A percentile compares a stretch with the other conserved stretches of the same genome.
Conservation (phyloP, 2,329 filamentous ascomycete species). For the Cercospora beticola region DNA sequence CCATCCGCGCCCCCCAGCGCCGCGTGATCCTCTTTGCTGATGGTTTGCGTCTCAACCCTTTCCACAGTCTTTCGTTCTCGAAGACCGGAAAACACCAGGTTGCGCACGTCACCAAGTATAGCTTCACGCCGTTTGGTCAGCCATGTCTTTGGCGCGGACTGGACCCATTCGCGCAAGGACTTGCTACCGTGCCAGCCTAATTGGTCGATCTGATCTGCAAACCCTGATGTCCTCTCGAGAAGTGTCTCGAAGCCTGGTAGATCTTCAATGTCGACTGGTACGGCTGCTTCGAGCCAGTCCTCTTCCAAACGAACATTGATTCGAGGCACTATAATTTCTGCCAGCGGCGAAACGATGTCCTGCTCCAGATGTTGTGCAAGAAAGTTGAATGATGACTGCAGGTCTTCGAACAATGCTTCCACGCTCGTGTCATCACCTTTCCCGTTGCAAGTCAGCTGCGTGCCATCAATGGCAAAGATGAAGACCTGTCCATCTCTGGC, state of each 20-base stretch:
- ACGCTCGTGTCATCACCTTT: slow-evolving; percentile 18
- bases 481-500: slow-evolving; percentile 23
- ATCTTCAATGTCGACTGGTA: slow-evolving; percentile 71
- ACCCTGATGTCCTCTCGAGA: slow-evolving; percentile 62
- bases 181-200: slow-evolving; percentile 62
- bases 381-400: slow-evolving; percentile 51
- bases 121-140: slow-evolving; percentile 77
- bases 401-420: slow-evolving; percentile 43
- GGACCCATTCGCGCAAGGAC: slow-evolving; percentile 75
- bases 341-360: slow-evolving; percentile 56
- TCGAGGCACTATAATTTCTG: slow-evolving; percentile 67
- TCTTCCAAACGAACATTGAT: slow-evolving; percentile 68
- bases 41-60: slow-evolving; percentile 77
- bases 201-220: slow-evolving; percentile 63
- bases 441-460: slow-evolving; percentile 31
- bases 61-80: slow-evolving; percentile 71
- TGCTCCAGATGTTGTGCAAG: slow-evolving; percentile 53
- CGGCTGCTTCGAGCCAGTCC: slow-evolving; percentile 71
- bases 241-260: slow-evolving; percentile 70
- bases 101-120: slow-evolving; percentile 72
- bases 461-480: slow-evolving; percentile 25
- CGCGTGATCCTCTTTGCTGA: slow-evolving; percentile 67
- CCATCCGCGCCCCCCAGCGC: slow-evolving; percentile 47
- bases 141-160: slow-evolving; percentile 79
- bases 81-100: slow-evolving; percentile 65